phyloP scores from a whole-genome alignment of 2,329 filamentous ascomycete genomes.

The Cladorrhinum sp. region DNA sequence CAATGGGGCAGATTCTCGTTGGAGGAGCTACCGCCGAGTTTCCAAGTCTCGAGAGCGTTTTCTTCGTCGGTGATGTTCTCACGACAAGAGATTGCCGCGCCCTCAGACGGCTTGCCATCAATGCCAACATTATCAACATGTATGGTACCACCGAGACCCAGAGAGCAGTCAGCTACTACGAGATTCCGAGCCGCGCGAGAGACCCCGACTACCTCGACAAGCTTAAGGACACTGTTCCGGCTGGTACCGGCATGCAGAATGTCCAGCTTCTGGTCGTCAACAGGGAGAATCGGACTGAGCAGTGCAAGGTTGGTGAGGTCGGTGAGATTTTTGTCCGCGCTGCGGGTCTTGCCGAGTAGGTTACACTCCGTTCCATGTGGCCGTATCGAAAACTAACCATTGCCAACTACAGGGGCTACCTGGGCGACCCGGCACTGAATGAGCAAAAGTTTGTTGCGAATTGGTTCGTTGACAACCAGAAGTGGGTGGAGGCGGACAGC shows the following conservation, averaged over 20 bases:
- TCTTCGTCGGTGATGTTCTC: slow-evolving; percentile 90
- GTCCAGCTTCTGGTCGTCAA: slow-evolving; percentile 86
- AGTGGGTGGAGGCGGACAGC: slow-evolving; percentile 65
- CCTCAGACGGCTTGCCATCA: slow-evolving; percentile 72
- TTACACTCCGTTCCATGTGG: not conserved
- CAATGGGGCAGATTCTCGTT: slow-evolving; percentile 94
- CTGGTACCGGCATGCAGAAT: slow-evolving; percentile 80
- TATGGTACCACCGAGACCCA: slow-evolving; percentile 87
- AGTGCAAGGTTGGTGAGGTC: slow-evolving; percentile 77
- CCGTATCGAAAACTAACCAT: not conserved
- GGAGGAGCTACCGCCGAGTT: slow-evolving; percentile 77
- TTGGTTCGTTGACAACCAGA: slow-evolving; percentile 77
- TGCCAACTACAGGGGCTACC: slow-evolving; percentile 31
- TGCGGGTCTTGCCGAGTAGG: slow-evolving; percentile 70
- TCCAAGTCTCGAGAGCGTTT: slow-evolving; percentile 70
- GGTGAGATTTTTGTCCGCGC: slow-evolving; percentile 84
- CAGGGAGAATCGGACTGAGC: slow-evolving; percentile 59
- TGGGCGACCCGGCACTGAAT: slow-evolving; percentile 56
- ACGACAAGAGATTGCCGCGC: slow-evolving; percentile 78
- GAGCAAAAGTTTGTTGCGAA: slow-evolving; percentile 75
- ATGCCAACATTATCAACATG: slow-evolving; percentile 77
- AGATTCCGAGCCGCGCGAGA: slow-evolving; percentile 64
- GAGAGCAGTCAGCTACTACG: slow-evolving; percentile 76
- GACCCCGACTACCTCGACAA: slow-evolving; percentile 52
- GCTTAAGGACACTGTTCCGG: slow-evolving; percentile 69